Base-by-base conservation (phyloP, 177 flowering plant genomes). In the Vitis hybrid region DNA sequence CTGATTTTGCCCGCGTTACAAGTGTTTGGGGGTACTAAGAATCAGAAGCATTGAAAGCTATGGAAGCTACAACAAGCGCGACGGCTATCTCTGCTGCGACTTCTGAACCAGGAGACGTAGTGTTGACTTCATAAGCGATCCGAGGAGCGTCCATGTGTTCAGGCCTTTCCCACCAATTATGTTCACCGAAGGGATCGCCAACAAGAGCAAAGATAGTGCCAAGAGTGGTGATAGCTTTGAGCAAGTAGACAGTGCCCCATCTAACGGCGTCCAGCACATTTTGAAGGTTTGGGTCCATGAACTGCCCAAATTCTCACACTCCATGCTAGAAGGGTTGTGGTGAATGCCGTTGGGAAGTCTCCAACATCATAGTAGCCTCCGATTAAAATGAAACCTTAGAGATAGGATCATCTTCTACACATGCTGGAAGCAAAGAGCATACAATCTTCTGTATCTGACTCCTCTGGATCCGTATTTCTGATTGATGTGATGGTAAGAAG, bases 71-170 rank as follows among this genome's bases (percentile, higher is more conserved):
- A 32, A 97, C 99, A 39, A 96, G 70, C 7, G 99, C 99, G n/a
- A 98, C 98, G n/a, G 97, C 98, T 15, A 97, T 93, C 75, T 96
- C 99, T 3, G 97, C 98, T 0, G 99, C 97, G 68, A 96, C 97
- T 81, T 96, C 99, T 2, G 98, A 96, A 0, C 98, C 99, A 0
- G 99, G 98, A 68, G 88, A 86, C 68, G 72, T n/a, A 69, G 50
- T 23, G 71, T 91, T 93, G 57, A 96, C 80, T 68, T 81, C 83
- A 71, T 86, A 96, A 45, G 69, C 93, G 11, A 94, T 89, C 3
- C 99, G 84, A 5, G 75, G 77, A 18, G 98, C 93, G 78, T 93
- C 98, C 99, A 96, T 96, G 72, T 96, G 98, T 79, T 96, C 99
- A 1, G 99, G 97, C 75, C 99, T 72, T 72, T 96, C 98, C 99